phyloP scores from a whole-genome alignment of 2,329 filamentous ascomycete species.

The Xylaria digitata region DNA sequence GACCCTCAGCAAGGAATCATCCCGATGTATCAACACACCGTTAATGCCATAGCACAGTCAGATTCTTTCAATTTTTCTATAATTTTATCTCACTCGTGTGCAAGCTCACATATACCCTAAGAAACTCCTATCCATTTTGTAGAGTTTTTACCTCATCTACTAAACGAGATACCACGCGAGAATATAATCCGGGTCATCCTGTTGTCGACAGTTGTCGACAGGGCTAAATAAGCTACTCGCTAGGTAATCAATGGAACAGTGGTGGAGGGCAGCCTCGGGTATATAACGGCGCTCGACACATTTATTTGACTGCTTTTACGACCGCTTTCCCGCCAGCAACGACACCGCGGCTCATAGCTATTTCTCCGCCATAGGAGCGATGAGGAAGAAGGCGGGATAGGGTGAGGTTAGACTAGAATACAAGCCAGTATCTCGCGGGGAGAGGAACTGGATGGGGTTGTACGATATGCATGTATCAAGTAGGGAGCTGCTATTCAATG shows the following conservation, averaged over 20 bases:
- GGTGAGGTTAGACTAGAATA: constrained; percentile 3
- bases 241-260: background rate
- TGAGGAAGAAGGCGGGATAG: background rate
- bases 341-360: background rate
- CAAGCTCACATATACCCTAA: constrained; percentile 41
- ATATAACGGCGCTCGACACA: background rate
- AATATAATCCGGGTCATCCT: background rate
- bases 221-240: background rate
- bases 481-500: constrained; percentile 24
- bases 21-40: constrained; percentile 2
- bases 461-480: constrained; percentile 33
- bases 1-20: background rate
- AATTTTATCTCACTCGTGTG: constrained; percentile 35
- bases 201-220: background rate
- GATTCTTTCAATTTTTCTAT: constrained; percentile 17
- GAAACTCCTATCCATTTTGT: constrained; percentile 1
- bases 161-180: background rate
- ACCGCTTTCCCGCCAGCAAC: background rate
- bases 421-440: constrained; percentile 10
- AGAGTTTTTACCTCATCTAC: constrained; percentile 2
- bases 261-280: background rate
- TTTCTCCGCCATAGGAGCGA: background rate
- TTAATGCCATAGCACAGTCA: background rate
- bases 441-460: constrained; percentile 16
- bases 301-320: background rate